Evolutionary conservation across 2,329 filamentous ascomycete genomes (phyloP).

Genomic region (Sporothrix curviconia): DNA sequence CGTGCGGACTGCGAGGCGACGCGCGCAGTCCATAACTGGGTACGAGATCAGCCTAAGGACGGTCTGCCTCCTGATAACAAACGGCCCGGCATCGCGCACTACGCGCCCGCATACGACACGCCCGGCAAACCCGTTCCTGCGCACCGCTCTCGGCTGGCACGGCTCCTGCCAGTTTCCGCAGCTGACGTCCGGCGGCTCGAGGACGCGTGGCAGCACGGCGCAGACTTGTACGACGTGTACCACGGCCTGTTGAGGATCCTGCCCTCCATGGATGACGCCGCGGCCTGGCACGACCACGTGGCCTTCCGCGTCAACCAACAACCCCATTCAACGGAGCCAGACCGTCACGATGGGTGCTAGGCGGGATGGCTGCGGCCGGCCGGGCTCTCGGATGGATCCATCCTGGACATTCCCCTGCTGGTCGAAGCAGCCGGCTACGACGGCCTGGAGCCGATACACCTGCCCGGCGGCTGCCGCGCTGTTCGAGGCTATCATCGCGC

Average conservation of each 20-base stretch:
- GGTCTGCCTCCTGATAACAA: constrained; percentile 37
- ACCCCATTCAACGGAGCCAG: constrained; percentile 75
- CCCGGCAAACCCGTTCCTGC: constrained; percentile 60
- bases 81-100: constrained; percentile 35
- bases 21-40: constrained; percentile 65
- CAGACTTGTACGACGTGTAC: constrained; percentile 72
- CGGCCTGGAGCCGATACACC: constrained; percentile 65
- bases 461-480: constrained; percentile 46
- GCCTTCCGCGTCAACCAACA: constrained; percentile 71
- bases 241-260: constrained; percentile 62
- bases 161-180: constrained; percentile 77
- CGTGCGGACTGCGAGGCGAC: constrained; percentile 68
- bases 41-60: constrained; percentile 40
- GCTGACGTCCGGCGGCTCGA: constrained; percentile 62
- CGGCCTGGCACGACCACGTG: constrained; percentile 40
- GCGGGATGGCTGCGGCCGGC: constrained; percentile 58
- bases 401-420: constrained; percentile 40
- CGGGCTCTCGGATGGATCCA: constrained; percentile 53
- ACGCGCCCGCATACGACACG: constrained; percentile 59
- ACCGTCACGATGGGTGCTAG: constrained; percentile 68
- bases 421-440: constrained; percentile 56
- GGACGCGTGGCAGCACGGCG: constrained; percentile 69
- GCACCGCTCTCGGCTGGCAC: constrained; percentile 56
- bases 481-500: constrained; percentile 12
- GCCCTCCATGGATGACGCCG: constrained; percentile 37